These are phyloP conservation scores for Pseudogymnoascus sp. DNA, from an alignment of 2,329 filamentous ascomycete species.

Conservation along the genomic window DNA sequence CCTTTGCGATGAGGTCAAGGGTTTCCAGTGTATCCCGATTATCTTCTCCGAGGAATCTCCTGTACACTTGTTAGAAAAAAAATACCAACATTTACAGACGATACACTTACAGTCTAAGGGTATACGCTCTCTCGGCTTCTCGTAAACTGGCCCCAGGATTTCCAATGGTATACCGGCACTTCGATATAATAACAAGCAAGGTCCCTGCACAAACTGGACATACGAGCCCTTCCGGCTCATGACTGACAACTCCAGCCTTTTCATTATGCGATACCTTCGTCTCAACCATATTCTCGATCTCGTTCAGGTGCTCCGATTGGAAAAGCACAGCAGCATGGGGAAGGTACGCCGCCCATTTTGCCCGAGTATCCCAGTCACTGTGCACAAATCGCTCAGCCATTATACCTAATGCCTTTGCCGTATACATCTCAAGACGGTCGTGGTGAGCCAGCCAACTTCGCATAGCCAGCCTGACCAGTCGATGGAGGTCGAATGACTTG, in stretches of 20 bases:
- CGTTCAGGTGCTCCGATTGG: background rate
- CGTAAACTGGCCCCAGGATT: background rate
- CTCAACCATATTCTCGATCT: background rate
- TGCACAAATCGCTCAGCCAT: background rate
- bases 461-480: constrained; percentile 31
- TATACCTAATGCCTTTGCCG: background rate
- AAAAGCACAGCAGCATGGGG: background rate
- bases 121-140: background rate
- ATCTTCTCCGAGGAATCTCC: background rate
- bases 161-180: background rate
- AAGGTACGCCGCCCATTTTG: background rate
- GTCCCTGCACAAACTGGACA: background rate
- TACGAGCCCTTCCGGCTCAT: background rate
- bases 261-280: background rate
- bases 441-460: constrained; percentile 26
- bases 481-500: constrained; percentile 26
- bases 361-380: background rate
- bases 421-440: background rate
- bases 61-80: background rate
- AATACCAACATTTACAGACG: background rate
- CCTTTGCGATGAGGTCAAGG: background rate
- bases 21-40: background rate
- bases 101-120: background rate
- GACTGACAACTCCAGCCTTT: background rate
- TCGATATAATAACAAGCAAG: background rate